Evolutionary conservation across 805 yeast genomes (phyloP).

Genomic region (Candida patagonica): DNA sequence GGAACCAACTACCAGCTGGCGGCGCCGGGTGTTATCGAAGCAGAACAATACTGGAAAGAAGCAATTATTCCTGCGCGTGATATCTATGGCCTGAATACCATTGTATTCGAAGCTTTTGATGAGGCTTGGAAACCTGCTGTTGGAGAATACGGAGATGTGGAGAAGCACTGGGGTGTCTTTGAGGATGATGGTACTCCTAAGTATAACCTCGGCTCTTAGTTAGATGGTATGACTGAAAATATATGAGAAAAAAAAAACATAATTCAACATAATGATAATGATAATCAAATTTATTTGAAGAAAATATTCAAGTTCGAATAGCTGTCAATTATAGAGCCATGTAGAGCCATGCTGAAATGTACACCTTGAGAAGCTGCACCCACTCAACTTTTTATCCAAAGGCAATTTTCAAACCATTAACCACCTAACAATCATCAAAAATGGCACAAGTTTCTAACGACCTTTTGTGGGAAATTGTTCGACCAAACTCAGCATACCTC

Average conservation of each 20-base stretch:
- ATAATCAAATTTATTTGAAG: neutral
- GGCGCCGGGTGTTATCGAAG: constrained; percentile 62
- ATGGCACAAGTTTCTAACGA: constrained; percentile 24
- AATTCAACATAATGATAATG: neutral
- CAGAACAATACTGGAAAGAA: constrained; percentile 73
- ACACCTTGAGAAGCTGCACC: neutral
- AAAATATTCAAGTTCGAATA: too few relatives aligned
- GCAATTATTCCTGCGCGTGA: constrained; percentile 90
- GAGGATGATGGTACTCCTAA: constrained; percentile 31
- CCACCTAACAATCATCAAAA: constrained; percentile 1
- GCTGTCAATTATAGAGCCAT: too few relatives aligned
- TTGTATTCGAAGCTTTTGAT: constrained; percentile 90
- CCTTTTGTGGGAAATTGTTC: constrained; percentile 44
- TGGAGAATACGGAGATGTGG: constrained; percentile 70
- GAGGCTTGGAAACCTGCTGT: constrained; percentile 95
- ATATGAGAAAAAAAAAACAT: too few relatives aligned
- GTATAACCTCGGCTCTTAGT: too few relatives aligned
- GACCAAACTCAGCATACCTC: constrained; percentile 37
- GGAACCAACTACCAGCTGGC: constrained; percentile 67
- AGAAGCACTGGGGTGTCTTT: constrained; percentile 92
- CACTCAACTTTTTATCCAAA: constrained; percentile 1
- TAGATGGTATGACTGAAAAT: too few relatives aligned
- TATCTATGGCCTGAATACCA: constrained; percentile 81
- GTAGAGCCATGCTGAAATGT: neutral
- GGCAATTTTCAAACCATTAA: neutral